A percentile compares a stretch with the other conserved stretches of the same genome.
These are phyloP conservation scores for Ajuga chamaepitys DNA, from an alignment of 257 asterid genomes.

Conservation along the genomic window DNA sequence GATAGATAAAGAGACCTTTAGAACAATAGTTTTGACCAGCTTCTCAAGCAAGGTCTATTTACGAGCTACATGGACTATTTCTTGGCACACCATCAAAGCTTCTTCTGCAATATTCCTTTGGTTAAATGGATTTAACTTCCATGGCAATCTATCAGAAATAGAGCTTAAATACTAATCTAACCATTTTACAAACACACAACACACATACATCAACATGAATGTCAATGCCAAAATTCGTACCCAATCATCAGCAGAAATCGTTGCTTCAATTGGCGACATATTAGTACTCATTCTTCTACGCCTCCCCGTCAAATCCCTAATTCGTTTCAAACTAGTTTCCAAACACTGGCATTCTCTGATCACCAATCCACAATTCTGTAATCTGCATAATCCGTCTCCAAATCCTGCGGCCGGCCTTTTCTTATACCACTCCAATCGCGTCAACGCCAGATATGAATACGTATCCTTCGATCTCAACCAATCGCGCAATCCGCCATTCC, in stretches of 20 bases:
- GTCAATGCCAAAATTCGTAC: neutral
- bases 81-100: no score
- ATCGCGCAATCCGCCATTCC: neutral
- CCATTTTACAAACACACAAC: no score
- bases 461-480: conserved; percentile 1
- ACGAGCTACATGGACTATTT: no score
- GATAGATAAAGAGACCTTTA: no score
- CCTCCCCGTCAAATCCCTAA: no score
- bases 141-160: neutral
- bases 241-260: conserved; percentile 1
- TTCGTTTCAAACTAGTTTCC: no score
- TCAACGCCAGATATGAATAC: neutral
- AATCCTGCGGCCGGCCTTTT: conserved; percentile 17
- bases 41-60: no score
- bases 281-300: conserved; percentile 17
- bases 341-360: conserved; percentile 36
- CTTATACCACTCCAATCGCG: neutral
- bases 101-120: no score
- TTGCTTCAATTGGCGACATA: conserved; percentile 26
- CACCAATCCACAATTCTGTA: neutral
- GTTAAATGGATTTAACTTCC: no score
- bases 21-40: no score
- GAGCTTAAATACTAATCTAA: neutral
- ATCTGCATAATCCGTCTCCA: conserved; percentile 7
- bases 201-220: conserved; percentile 7